A percentile compares a stretch with the other conserved stretches of the same genome.
Conservation (phyloP, 257 asterid species). For the Dorcoceras hygrometricum region DNA sequence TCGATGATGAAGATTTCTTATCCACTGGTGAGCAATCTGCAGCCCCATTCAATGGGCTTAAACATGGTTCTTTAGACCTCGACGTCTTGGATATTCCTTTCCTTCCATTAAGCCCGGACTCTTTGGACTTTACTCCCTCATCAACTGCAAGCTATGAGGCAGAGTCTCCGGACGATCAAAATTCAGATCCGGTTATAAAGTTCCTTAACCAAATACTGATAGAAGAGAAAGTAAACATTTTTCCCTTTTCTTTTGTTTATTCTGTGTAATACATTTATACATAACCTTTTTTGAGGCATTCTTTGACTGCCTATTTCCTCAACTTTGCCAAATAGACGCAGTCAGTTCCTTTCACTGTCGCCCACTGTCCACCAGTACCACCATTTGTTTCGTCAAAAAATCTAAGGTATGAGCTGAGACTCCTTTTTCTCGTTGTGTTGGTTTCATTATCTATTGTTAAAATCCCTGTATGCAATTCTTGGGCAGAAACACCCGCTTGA, state of each 20-base stretch:
- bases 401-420: too few species aligned
- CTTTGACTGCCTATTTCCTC: too few species aligned
- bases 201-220: conserved; percentile 80
- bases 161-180: conserved; percentile 80
- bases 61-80: conserved; percentile 37
- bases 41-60: conserved; percentile 35
- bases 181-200: conserved; percentile 78
- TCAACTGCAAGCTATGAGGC: conserved; percentile 50
- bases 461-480: conserved; percentile 70
- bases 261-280: too few species aligned
- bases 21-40: conserved; percentile 47
- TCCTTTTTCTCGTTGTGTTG: too few species aligned
- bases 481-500: conserved; percentile 63
- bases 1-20: conserved; percentile 34
- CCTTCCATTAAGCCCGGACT: conserved; percentile 35
- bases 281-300: too few species aligned
- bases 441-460: too few species aligned
- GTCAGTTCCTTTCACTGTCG: too few species aligned
- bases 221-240: too few species aligned
- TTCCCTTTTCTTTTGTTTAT: too few species aligned
- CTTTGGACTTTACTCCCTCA: conserved; percentile 40
- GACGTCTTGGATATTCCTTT: conserved; percentile 41
- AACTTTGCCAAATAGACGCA: too few species aligned
- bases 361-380: too few species aligned
- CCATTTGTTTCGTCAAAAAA: too few species aligned